Evolutionary conservation across 2,329 filamentous ascomycete genomes (phyloP).

Genomic region (Scedosporium dehoogii): DNA sequence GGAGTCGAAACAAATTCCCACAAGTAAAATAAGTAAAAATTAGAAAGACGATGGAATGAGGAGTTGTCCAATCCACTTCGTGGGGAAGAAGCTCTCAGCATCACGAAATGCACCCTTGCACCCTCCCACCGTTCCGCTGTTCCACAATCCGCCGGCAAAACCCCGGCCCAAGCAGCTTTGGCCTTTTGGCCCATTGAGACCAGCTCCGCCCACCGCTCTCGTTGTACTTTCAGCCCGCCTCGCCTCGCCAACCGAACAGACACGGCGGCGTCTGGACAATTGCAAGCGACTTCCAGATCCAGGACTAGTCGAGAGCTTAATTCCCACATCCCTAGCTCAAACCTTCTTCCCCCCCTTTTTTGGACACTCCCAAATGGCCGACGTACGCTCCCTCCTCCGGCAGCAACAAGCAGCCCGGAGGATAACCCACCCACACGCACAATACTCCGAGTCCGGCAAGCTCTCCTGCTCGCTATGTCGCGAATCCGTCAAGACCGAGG

Average conservation of each 20-base stretch:
- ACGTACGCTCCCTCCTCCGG: constrained; percentile 70
- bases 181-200: too few relatives aligned
- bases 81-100: not conserved
- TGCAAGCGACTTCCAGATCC: not conserved
- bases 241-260: not conserved
- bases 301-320: not conserved
- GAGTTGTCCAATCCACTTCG: too few relatives aligned
- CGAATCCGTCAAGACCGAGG: constrained; percentile 53
- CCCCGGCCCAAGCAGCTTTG: constrained; percentile 13
- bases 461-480: constrained; percentile 60
- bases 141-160: constrained; percentile 19
- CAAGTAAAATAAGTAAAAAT: not conserved
- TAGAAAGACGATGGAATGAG: not conserved
- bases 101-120: not conserved
- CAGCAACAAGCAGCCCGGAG: constrained; percentile 66
- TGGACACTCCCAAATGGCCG: constrained; percentile 47
- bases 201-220: not conserved
- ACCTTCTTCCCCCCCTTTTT: not conserved
- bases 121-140: not conserved
- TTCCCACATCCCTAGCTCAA: not conserved
- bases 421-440: constrained; percentile 58
- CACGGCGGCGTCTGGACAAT: too few relatives aligned
- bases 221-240: not conserved
- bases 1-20: too few relatives aligned
- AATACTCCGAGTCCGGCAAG: constrained; percentile 58